phyloP scores from a whole-genome alignment of 2,329 filamentous ascomycete genomes.

The Apiospora kogelbergensis region DNA sequence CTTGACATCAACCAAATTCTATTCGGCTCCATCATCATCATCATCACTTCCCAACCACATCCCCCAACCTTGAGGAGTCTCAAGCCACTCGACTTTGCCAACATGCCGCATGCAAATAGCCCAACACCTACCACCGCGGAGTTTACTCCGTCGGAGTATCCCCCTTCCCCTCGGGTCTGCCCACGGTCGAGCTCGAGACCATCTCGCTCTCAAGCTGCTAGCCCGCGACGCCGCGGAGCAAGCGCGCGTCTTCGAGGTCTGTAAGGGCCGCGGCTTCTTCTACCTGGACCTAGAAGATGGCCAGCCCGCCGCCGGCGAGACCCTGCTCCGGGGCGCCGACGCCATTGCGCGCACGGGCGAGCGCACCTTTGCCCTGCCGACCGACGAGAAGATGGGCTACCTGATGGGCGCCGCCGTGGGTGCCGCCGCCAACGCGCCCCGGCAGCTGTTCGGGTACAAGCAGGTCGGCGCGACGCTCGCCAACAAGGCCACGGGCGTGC shows the following conservation, averaged over 20 bases:
- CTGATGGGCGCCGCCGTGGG: neutral
- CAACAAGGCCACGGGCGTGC: conserved; percentile 24
- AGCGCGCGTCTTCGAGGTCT: conserved; percentile 25
- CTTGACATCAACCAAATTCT: neutral
- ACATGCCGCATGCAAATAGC: neutral
- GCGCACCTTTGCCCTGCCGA: conserved; percentile 26
- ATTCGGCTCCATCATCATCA: neutral
- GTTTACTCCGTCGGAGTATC: conserved; percentile 24
- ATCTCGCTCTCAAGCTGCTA: conserved; percentile 29
- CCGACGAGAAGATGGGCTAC: conserved; percentile 29
- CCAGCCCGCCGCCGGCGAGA: conserved; percentile 20
- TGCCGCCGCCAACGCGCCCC: conserved; percentile 15
- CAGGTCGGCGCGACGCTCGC: conserved; percentile 27
- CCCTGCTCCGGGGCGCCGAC: conserved; percentile 21
- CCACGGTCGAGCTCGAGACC: conserved; percentile 27
- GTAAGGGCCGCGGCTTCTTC: conserved; percentile 32
- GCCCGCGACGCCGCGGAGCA: conserved; percentile 20
- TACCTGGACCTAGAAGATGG: conserved; percentile 27
- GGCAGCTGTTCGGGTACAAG: conserved; percentile 34
- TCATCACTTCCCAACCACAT: neutral
- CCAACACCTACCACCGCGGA: neutral
- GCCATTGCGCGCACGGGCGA: conserved; percentile 24
- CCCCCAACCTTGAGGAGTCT: neutral
- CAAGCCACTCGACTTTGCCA: neutral
- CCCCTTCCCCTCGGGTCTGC: conserved; percentile 28